phyloP scores from a whole-genome alignment of 495 filamentous ascomycete species.

The Mycothermus thermophilus region DNA sequence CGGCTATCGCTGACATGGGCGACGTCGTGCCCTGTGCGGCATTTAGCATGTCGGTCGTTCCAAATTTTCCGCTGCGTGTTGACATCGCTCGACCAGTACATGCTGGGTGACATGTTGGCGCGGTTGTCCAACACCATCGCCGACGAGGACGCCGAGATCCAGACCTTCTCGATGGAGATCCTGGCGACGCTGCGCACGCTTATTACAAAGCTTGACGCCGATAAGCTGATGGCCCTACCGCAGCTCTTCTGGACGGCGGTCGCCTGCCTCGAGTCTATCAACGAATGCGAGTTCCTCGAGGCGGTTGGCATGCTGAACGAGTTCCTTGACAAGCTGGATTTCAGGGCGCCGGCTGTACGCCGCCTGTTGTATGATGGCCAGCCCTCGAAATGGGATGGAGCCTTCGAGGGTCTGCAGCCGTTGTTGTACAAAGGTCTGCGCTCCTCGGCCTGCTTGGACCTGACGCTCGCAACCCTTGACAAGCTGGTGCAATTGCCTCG shows the following conservation, averaged over 20 bases:
- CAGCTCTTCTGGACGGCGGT: constrained; percentile 97
- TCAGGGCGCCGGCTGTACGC: constrained; percentile 55
- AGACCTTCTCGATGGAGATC: constrained; percentile 96
- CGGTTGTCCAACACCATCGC: constrained; percentile 91
- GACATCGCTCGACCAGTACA: constrained; percentile 73
- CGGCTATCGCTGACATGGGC: constrained; percentile 87
- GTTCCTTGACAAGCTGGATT: constrained; percentile 68
- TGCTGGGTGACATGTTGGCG: constrained; percentile 93
- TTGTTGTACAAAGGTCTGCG: constrained; percentile 83
- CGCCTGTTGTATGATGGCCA: constrained; percentile 57
- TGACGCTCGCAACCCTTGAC: constrained; percentile 65
- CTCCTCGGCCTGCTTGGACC: constrained; percentile 66
- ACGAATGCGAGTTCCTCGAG: constrained; percentile 87
- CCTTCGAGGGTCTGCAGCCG: constrained; percentile 74
- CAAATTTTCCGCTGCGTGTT: constrained; percentile 93
- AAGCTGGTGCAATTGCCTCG: constrained; percentile 66
- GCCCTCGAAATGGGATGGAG: constrained; percentile 78
- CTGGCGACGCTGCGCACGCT: constrained; percentile 84
- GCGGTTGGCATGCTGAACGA: constrained; percentile 84
- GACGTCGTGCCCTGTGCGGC: constrained; percentile 88
- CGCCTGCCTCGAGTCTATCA: constrained; percentile 88
- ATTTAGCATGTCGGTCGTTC: constrained; percentile 91
- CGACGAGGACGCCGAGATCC: constrained; percentile 79
- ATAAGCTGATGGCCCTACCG: constrained; percentile 72
- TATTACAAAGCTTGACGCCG: constrained; percentile 64